A percentile compares a stretch with the other conserved stretches of the same genome.
Conservation (phyloP, 345 rosid species). For the Triadica sebifera region DNA sequence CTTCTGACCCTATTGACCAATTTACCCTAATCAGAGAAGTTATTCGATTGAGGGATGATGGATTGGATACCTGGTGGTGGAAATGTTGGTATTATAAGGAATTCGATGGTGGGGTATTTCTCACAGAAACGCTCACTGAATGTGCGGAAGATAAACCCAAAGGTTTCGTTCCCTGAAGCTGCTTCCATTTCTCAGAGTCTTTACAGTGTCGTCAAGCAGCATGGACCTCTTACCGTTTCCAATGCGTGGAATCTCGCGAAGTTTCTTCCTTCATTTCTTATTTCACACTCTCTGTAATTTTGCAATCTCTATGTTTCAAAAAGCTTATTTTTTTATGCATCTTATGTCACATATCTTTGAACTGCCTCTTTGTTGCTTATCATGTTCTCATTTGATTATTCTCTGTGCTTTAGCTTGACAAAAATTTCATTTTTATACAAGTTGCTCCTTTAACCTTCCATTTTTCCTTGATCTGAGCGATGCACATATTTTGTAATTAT, state of each 20-base stretch:
- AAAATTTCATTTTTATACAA: background rate
- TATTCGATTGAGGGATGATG: background rate
- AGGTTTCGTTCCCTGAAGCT: conserved; percentile 81
- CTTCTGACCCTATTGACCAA: background rate
- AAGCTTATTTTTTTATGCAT: background rate
- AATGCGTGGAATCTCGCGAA: conserved; percentile 73
- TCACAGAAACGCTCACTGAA: conserved; percentile 71
- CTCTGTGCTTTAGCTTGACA: background rate
- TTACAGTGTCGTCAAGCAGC: conserved; percentile 56
- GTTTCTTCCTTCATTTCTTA: conserved; percentile 34
- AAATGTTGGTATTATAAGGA: conserved; percentile 10
- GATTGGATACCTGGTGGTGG: conserved; percentile 8
- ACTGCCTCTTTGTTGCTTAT: background rate
- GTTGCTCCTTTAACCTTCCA: background rate
- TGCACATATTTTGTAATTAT: background rate
- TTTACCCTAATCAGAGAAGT: background rate
- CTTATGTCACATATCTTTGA: background rate
- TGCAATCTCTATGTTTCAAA: background rate
- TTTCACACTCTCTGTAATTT: background rate
- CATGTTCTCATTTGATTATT: background rate
- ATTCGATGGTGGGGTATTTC: conserved; percentile 48
- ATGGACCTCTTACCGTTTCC: conserved; percentile 75
- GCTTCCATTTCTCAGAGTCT: conserved; percentile 62
- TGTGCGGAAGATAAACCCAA: conserved; percentile 89
- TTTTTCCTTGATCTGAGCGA: background rate